Base-by-base conservation (phyloP, 2,329 filamentous ascomycete species). In the Zelopaecilomyces penicillatus region DNA sequence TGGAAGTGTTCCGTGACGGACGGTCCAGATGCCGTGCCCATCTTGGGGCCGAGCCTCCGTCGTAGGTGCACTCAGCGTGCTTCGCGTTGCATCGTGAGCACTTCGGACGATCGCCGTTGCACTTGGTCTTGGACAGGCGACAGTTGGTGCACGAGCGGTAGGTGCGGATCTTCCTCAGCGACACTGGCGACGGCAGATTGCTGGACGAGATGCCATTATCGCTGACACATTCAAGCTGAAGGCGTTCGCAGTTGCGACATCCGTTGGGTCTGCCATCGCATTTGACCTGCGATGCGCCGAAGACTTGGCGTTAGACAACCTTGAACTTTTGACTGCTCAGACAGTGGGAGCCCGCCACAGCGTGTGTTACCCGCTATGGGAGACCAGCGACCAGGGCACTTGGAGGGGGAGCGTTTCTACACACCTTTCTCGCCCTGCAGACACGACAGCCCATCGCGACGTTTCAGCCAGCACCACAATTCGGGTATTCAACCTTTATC, bases 191-290 rank as follows among this genome's bases (percentile, higher is more conserved):
- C 29, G 56, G 47, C 30, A 50, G 53, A 12, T 49, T 54, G 42
- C 53, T 52, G 32, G 52, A 48, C 31, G 55, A 54, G 39, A 54
- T 52, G 28, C 62, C 62, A 30, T 64, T 61, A 42, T 65, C 62
- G 42, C 58, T 61, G 42, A 66, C 63, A 48, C 65, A 67, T 45
- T 66, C 63, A 41, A 67, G 62, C 54, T 67, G 64, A 40, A 67
- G 64, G 35, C 65, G 63, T 54, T 67, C 65, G 50, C 65, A 67
- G 52, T 67, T 67, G 54, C 64, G 64, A 54, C 65, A 67, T 51
- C 65, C 65, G 52, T 66, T 59, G 34, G 64, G 63, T n/a, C 65
- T 60, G 39, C 64, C 65, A 48, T 67, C 65, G 50, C 65, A 67
- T 57, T 66, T 67, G 57, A 67, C 65, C 65, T 67, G 54, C 41